A percentile compares a stretch with the other conserved stretches of the same genome.
Conservation (phyloP, 2,329 filamentous ascomycete species). For the Fusarium odoratissimum region DNA sequence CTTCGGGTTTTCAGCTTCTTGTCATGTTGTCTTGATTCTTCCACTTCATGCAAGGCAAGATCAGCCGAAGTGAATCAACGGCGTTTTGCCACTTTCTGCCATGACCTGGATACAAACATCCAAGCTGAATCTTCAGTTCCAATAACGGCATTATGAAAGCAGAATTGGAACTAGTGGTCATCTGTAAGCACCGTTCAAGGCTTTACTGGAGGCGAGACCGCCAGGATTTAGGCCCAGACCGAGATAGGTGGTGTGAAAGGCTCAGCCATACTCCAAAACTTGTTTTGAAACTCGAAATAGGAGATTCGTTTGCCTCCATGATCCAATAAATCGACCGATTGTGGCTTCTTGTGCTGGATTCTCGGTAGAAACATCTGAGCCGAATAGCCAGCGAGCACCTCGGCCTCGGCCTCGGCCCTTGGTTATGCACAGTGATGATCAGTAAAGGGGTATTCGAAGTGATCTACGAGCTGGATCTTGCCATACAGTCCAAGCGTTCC, state of each 20-base stretch:
- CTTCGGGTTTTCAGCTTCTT: neutral
- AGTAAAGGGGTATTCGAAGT: neutral
- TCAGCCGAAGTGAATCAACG: neutral
- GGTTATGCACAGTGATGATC: neutral
- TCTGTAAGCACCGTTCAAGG: neutral
- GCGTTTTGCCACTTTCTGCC: rapidly evolving
- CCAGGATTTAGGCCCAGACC: neutral
- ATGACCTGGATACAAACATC: neutral
- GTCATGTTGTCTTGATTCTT: neutral
- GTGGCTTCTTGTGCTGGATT: neutral
- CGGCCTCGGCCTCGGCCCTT: neutral
- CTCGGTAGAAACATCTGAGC: neutral
- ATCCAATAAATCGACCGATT: neutral
- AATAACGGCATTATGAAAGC: neutral
- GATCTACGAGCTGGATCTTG: neutral
- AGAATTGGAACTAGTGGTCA: neutral
- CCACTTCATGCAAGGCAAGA: neutral
- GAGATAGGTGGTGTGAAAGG: slow-evolving; percentile 7
- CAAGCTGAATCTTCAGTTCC: neutral
- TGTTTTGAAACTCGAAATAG: neutral
- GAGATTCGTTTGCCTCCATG: neutral
- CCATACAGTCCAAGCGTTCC: neutral
- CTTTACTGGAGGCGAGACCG: neutral
- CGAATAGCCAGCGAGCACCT: neutral
- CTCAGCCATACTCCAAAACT: neutral